phyloP scores from a whole-genome alignment of 495 filamentous ascomycete species.

The Xylaria intraflava region DNA sequence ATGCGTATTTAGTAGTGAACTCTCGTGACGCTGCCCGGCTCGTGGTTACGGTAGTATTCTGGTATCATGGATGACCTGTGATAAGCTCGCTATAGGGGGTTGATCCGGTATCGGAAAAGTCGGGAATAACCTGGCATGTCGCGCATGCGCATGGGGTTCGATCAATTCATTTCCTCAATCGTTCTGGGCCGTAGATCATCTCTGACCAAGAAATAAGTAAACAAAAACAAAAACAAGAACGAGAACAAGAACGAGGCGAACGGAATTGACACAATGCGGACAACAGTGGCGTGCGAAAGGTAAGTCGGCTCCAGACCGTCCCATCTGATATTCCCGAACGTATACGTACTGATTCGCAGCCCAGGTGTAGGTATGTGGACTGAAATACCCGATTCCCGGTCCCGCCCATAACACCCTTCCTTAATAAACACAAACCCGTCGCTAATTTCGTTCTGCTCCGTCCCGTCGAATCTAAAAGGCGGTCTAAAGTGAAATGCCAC shows the following conservation, averaged over 20 bases:
- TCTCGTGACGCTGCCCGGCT: too few relatives aligned
- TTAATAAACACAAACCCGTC: neutral
- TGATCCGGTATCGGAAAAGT: slow-evolving; percentile 11
- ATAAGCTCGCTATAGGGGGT: neutral
- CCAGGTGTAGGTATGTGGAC: slow-evolving; percentile 4
- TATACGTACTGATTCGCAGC: neutral
- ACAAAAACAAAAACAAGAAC: neutral
- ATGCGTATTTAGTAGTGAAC: too few relatives aligned
- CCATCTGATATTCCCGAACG: neutral
- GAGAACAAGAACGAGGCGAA: too few relatives aligned
- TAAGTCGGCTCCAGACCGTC: neutral
- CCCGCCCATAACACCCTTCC: neutral
- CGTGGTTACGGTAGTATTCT: too few relatives aligned
- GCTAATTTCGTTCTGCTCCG: neutral
- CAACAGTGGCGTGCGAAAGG: slow-evolving; percentile 6
- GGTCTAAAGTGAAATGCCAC: slow-evolving; percentile 7
- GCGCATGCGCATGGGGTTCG: neutral
- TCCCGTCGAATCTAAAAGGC: neutral
- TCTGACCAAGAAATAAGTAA: neutral
- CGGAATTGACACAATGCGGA: too few relatives aligned
- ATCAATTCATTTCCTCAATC: neutral
- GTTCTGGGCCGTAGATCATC: neutral
- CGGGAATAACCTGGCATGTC: slow-evolving; percentile 3
- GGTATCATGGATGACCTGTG: too few relatives aligned
- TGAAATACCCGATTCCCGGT: neutral